Evolutionary conservation across 2,329 filamentous ascomycete species (phyloP), one percentile per base, ranked within the genome.

Genomic region (Graphilbum sp.): DNA sequence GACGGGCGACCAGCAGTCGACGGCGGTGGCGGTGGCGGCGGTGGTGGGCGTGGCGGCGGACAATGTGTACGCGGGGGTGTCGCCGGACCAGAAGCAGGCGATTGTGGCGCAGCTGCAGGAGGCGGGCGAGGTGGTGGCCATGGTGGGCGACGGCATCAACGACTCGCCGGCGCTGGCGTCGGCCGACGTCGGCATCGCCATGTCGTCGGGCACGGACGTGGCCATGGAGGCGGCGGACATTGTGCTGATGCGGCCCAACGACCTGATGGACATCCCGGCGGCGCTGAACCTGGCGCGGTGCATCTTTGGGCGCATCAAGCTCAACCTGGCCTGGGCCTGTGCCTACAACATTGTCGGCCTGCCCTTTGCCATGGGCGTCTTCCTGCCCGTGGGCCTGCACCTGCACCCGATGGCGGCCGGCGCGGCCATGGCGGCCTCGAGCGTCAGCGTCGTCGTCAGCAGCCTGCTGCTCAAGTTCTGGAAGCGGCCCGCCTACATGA

Each of bases 101-200:
- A 92, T 96, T 47, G 69, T 98, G 49, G 72, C 75, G 36, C 63
- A 79, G 38, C 69, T 96, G 16, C 85, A 95, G 59, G 63, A 67
- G 0, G 58, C 66, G 36, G 85, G 85, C 43, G 72, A 86, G 49
- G 66, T 80, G 36, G 84, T 96, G 20, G 90, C 84, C 47, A 98
- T 98, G 90, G 87, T 96, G 13, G 87, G 90, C 37, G 90, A 98
- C 56, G 90, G 90, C 32, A 95, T 98, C 69, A 98, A 98, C 58
- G 90, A 98, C 62, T 94, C 86, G 0, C 90, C 90, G 0, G 90
- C 90, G 1, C 73, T 98, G 11, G 90, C 86, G 0, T 93, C 86
- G 0, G 87, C 90, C 11, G 78, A 93, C 48, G 76, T 96, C 21
- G 90, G 90, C 45, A 94, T 98, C 47, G 87, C 87, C 41, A 84